Evolutionary conservation across 306 rosid species (phyloP).

Genomic region (Ziziphus jujuba): DNA sequence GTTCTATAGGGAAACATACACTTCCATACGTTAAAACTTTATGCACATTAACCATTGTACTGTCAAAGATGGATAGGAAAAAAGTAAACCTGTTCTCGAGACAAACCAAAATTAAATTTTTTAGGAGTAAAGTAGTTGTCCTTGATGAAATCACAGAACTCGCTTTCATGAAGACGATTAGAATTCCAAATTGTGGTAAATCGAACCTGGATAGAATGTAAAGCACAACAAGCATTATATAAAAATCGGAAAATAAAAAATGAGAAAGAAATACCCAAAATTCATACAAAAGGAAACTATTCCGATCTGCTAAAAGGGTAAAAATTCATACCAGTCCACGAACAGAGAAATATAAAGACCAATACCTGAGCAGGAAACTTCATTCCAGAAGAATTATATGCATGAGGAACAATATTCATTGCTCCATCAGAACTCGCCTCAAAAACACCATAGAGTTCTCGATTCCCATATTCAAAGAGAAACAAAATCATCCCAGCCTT

Average conservation of each 20-base stretch:
- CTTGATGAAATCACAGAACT: conserved; percentile 43
- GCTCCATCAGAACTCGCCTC: conserved; percentile 49
- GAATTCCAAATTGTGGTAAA: conserved; percentile 49
- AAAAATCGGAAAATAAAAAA: neutral
- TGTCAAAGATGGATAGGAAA: neutral
- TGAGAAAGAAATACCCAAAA: neutral
- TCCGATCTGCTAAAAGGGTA: neutral
- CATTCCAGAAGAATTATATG: conserved; percentile 36
- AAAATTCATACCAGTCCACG: neutral
- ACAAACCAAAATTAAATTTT: conserved; percentile 64
- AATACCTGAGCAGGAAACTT: conserved; percentile 69
- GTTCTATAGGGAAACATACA: neutral
- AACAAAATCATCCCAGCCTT: conserved; percentile 57
- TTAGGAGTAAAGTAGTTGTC: conserved; percentile 49
- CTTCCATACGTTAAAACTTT: neutral
- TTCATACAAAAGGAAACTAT: neutral
- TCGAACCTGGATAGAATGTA: conserved; percentile 41
- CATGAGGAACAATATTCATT: conserved; percentile 42
- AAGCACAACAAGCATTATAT: neutral
- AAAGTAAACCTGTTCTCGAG: conserved; percentile 51
- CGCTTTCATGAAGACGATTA: conserved; percentile 46
- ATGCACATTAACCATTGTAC: neutral
- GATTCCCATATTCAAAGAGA: conserved; percentile 54
- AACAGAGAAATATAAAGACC: neutral
- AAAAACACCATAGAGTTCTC: conserved; percentile 62